Percentiles rank a stretch among this genome's conserved stretches.
These are phyloP conservation scores for Leishmania tropica DNA, from an alignment of 208 protist species.

Conservation along the genomic window DNA sequence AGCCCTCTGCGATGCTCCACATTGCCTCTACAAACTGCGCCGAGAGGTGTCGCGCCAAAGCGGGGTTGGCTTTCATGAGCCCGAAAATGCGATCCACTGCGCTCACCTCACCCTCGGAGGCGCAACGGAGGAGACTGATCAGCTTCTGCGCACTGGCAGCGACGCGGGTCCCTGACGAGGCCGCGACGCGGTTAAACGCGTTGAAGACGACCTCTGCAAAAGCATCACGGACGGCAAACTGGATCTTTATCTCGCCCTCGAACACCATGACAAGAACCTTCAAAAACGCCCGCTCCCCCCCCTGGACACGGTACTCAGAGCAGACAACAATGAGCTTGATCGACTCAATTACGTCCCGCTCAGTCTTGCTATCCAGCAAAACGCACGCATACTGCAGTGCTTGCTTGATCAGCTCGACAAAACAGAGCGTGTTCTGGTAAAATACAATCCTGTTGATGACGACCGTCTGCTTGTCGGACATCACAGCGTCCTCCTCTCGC, in stretches of 20 bases:
- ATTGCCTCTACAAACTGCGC: constrained; percentile 84
- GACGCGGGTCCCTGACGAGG: constrained; percentile 56
- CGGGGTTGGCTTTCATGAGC: constrained; percentile 65
- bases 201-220: constrained; percentile 88
- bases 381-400: constrained; percentile 63
- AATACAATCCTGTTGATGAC: constrained; percentile 75
- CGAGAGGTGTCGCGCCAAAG: constrained; percentile 61
- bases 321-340: constrained; percentile 88
- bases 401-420: constrained; percentile 69
- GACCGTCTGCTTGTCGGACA: constrained; percentile 59
- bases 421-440: constrained; percentile 75
- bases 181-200: constrained; percentile 60
- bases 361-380: constrained; percentile 84
- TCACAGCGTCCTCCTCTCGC: neutral
- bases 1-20: constrained; percentile 85
- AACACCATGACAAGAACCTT: constrained; percentile 89
- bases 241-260: constrained; percentile 87
- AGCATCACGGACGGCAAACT: constrained; percentile 88
- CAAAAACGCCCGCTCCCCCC: constrained; percentile 61
- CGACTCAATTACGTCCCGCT: constrained; percentile 86
- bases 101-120: constrained; percentile 86
- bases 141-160: constrained; percentile 81
- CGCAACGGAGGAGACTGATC: constrained; percentile 61
- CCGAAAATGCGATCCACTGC: constrained; percentile 84
- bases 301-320: constrained; percentile 79